A percentile compares a stretch with the other conserved stretches of the same genome.
Conservation (phyloP, 345 rosid genomes). For the Aurinia saxatilis region DNA sequence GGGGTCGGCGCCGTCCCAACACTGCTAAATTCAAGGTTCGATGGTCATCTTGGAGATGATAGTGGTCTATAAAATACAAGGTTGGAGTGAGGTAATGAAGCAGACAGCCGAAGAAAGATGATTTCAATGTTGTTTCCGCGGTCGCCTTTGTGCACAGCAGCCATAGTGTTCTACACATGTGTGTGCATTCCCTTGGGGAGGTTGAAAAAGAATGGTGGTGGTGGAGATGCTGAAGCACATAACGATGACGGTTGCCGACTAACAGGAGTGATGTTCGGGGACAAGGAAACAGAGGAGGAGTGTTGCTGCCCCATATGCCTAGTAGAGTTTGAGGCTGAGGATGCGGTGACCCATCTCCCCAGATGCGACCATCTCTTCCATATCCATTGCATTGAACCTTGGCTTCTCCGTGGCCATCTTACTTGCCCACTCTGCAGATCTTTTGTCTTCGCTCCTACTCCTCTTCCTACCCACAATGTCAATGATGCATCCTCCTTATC, state of each 20-base stretch:
- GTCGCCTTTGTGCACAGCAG: conserved; percentile 39
- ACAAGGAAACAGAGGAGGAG: conserved; percentile 22
- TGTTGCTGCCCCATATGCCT: conserved; percentile 66
- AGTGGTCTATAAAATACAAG: conserved; percentile 16
- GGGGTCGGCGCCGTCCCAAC: conserved; percentile 72
- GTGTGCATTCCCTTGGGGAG: conserved; percentile 43
- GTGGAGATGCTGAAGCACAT: background rate
- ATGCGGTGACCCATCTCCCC: conserved; percentile 41
- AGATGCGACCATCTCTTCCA: conserved; percentile 73
- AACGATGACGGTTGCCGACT: conserved; percentile 9
- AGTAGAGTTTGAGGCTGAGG: conserved; percentile 42
- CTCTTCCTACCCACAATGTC: background rate
- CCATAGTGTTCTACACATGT: conserved; percentile 48
- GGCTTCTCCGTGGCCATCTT: conserved; percentile 48
- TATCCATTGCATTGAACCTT: conserved; percentile 45
- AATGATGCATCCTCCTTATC: background rate
- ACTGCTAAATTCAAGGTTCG: conserved; percentile 18
- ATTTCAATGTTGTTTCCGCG: conserved; percentile 37
- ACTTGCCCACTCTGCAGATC: conserved; percentile 84
- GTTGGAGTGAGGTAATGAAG: background rate
- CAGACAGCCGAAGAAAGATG: conserved; percentile 33
- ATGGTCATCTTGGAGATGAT: background rate
- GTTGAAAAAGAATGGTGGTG: background rate
- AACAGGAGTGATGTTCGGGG: conserved; percentile 32
- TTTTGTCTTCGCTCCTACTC: conserved; percentile 26